phyloP scores from a whole-genome alignment of 129 eudicot genomes.

The Gnaphalium uliginosum region DNA sequence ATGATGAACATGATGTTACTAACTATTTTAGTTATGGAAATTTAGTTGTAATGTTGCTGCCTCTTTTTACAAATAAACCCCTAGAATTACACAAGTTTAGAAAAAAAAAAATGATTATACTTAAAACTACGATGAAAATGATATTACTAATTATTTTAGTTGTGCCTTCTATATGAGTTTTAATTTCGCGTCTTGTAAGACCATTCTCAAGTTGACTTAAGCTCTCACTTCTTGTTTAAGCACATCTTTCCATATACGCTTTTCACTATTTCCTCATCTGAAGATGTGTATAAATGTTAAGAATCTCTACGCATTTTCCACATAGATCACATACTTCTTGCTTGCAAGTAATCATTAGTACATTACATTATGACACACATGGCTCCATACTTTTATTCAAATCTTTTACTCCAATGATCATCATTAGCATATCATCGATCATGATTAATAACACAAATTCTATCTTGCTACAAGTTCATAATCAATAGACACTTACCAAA shows the following conservation, averaged over 20 bases:
- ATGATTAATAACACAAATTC: not conserved
- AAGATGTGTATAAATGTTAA: slow-evolving; percentile 3
- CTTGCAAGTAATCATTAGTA: not conserved
- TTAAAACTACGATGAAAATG: too few species aligned
- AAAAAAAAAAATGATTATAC: too few species aligned
- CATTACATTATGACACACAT: not conserved
- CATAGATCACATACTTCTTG: not conserved
- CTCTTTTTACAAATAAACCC: not conserved
- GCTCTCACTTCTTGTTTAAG: not conserved
- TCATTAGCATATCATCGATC: not conserved
- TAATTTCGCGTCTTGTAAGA: not conserved
- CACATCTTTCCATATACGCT: not conserved
- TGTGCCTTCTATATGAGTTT: not conserved
- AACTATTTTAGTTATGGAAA: not conserved
- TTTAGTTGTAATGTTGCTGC: not conserved
- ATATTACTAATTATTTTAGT: not conserved
- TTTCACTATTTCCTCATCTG: not conserved
- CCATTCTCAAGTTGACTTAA: not conserved
- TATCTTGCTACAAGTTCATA: not conserved
- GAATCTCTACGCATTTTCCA: slow-evolving; percentile 8
- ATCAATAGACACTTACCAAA: slow-evolving; percentile 28
- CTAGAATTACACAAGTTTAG: not conserved
- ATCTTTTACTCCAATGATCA: too few species aligned
- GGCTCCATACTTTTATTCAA: too few species aligned
- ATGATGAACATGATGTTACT: not conserved